Base-by-base conservation (phyloP, 1,139 yeast species). In the Saccharomycopsis hybrid region DNA sequence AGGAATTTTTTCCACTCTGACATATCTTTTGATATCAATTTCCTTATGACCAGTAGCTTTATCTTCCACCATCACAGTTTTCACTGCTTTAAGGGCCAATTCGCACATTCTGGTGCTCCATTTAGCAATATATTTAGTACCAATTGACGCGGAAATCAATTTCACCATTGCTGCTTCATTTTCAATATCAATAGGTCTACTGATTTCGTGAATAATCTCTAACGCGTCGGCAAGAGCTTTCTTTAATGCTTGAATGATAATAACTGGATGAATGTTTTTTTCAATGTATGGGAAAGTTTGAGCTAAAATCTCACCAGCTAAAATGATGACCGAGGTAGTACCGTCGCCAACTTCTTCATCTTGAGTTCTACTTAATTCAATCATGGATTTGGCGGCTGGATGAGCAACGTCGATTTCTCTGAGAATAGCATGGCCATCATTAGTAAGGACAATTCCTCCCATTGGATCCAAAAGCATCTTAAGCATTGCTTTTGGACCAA, bases 331-430 rank as follows among this genome's bases (percentile, higher is more conserved):
- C 7, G 96, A 85, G 37, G 98, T 92, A 54, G 98, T 92, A 56
- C 98, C 98, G 65, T 92, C 98, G 49, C 98, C 98, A 55, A 92
- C 97, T 70, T 94, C 98, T 69, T 94, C 99, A 65, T 94, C 99
- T 71, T 92, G 98, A 5, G 98, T 90, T 70, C 98, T 80, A 60
- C 95, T 83, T 59, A 94, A 77, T 69, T 94, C 98, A 64, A 94
- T 86, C 97, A 94, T 94, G 35, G 96, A 85, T 70, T 94, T 94
- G 49, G 99, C 98, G 5, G 98, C 98, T 4, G 99, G 98, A 64
- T 89, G 97, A 2, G 94, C 85, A 54, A 87, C 95, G 63, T 87
- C 95, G 56, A 87, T 86, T 65, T 87, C 96, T 61, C 95, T 76
- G 59, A 87, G 72, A 53, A 87, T 87, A 8, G 95, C 97, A 66